Conservation (phyloP, 768 basidiomycete species). For the Mrakia blollopis region DNA sequence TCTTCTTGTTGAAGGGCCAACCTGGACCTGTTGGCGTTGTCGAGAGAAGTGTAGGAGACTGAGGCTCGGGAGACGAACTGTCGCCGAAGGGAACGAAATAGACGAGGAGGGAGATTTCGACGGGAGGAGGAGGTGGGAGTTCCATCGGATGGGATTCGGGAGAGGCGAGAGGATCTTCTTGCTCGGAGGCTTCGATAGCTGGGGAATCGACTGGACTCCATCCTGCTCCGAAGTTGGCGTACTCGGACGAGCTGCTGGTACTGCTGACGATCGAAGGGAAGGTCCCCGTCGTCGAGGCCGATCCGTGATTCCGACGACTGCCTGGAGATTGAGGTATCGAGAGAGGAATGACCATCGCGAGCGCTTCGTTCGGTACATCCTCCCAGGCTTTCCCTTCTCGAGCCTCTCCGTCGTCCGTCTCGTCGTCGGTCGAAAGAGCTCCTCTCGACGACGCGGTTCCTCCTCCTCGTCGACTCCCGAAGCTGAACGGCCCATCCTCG, state of each 20-base stretch:
- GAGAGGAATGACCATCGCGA: conserved; percentile 33
- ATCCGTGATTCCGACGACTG: background rate
- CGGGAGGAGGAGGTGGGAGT: conserved; percentile 12
- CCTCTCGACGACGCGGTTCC: conserved; percentile 6
- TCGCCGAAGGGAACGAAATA: conserved; percentile 33
- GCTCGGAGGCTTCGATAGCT: background rate
- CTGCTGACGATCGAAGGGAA: background rate
- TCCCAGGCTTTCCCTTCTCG: conserved; percentile 33
- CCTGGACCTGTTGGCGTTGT: conserved; percentile 20
- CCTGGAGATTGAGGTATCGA: conserved; percentile 17
- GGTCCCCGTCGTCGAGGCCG: conserved; percentile 3
- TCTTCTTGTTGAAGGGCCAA: conserved; percentile 25
- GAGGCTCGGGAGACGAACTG: background rate
- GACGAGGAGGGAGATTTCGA: conserved; percentile 31
- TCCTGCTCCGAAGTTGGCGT: background rate
- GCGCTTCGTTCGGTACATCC: conserved; percentile 32
- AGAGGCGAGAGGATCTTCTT: background rate
- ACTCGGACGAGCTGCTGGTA: conserved; percentile 9
- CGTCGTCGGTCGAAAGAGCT: conserved; percentile 23
- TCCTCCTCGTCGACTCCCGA: conserved; percentile 11
- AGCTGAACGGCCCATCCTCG: conserved; percentile 20
- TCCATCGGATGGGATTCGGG: background rate
- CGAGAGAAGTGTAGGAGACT: background rate
- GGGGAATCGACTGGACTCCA: background rate
- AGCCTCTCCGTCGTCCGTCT: conserved; percentile 31